Evolutionary conservation across 169 alveolate genomes (phyloP), one percentile per base, ranked within the genome.

Genomic region (Cryptosporidium canis): DNA sequence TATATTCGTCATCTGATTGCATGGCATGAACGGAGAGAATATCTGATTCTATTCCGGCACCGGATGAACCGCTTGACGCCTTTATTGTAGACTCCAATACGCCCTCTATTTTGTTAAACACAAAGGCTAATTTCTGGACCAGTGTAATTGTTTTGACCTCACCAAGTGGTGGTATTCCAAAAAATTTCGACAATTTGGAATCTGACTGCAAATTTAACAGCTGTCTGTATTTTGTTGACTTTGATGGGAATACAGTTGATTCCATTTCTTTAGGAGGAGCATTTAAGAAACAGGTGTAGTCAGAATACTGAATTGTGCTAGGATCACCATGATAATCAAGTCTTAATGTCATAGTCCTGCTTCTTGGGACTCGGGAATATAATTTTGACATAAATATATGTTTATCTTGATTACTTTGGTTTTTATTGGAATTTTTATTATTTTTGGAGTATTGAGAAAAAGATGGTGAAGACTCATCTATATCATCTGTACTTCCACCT

Each of bases 331-430:
- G 70, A 31, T 24, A 77, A 27, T 77, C 87, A n/a, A 77, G 45
- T 35, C 87, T 55, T 39, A 77, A 31, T 16, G 37, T 77, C 68
- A 77, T 58, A 5, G 87, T 77, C 61, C 71, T 77, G 27, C 77
- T 77, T 61, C 87, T 77, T 14, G 87, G 87, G 35, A 77, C 37
- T 58, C 87, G 55, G 5, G 87, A 58, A 77, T 77, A 61, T 5
- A 77, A 24, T 48, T 77, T 77, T 24, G 87, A 65, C 87, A 77
- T 77, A 21, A 77, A 77, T 16, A 77, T 58, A 41, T 77, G 87
- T 58, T 48, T 77, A 21, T 70, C 67, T 3, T 70, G 45, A 33
- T 9, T 67, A 12, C 18, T 41, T 3, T 5, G n/a, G 33, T 47
- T 70, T 6, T n/a, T 18, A 29, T 9, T n/a, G 24, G 35, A 16